Conservation (phyloP, 345 rosid genomes). For the Lumnitzera racemosa region DNA sequence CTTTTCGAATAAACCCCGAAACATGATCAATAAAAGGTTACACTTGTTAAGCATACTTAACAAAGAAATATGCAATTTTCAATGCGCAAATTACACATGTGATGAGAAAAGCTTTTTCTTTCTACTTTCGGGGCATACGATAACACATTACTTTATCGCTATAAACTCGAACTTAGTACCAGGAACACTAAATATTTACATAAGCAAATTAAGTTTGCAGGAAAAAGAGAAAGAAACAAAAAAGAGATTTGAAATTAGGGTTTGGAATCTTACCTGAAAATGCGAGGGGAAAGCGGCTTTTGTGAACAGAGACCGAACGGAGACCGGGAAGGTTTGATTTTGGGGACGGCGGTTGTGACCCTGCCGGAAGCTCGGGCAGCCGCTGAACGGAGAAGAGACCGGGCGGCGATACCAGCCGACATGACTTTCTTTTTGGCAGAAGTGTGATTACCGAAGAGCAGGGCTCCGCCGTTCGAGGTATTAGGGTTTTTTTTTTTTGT, state of each 20-base stretch:
- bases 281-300: slow-evolving; percentile 37
- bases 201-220: too few relatives aligned
- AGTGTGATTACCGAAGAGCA: neutral
- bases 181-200: too few relatives aligned
- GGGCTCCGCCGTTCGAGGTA: neutral
- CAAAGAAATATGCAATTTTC: neutral
- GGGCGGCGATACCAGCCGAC: slow-evolving; percentile 60
- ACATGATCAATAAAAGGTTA: too few relatives aligned
- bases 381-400: slow-evolving; percentile 51
- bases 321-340: slow-evolving; percentile 26
- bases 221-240: too few relatives aligned
- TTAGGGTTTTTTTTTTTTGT: slow-evolving; percentile 3
- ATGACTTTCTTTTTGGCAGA: slow-evolving; percentile 14
- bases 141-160: too few relatives aligned
- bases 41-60: neutral
- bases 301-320: slow-evolving; percentile 40
- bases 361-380: slow-evolving; percentile 14
- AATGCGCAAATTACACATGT: neutral
- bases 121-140: too few relatives aligned
- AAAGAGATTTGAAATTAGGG: too few relatives aligned
- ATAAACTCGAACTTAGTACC: too few relatives aligned
- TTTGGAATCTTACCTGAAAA: slow-evolving; percentile 44
- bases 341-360: slow-evolving; percentile 28
- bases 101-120: neutral
- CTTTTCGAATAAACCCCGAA: slow-evolving; percentile 17